A percentile compares a stretch with the other conserved stretches of the same genome.
Conservation (phyloP, 345 rosid species). For the Populus davidiana region DNA sequence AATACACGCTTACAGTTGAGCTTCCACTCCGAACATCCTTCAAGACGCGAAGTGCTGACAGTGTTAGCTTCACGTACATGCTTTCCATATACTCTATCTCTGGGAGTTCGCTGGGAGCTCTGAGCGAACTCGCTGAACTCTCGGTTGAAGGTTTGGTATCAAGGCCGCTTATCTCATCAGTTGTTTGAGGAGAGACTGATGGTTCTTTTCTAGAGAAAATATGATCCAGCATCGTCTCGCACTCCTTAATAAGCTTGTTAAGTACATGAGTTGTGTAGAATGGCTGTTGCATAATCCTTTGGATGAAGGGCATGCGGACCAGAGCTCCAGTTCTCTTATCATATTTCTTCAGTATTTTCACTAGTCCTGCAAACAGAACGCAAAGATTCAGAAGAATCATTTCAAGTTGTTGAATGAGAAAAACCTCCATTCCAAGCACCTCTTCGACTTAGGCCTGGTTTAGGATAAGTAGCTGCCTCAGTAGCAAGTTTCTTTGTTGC, state of each 20-base stretch:
- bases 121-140: slow-evolving; percentile 21
- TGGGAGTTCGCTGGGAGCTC: slow-evolving; percentile 49
- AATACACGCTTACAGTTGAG: slow-evolving; percentile 80
- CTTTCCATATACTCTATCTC: slow-evolving; percentile 71
- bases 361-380: slow-evolving; percentile 59
- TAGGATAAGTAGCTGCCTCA: neutral
- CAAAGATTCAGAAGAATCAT: neutral
- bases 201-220: slow-evolving; percentile 47
- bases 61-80: slow-evolving; percentile 65
- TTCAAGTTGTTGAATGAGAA: neutral
- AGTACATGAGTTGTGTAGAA: slow-evolving; percentile 87
- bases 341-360: slow-evolving; percentile 88
- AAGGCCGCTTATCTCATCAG: slow-evolving; percentile 20
- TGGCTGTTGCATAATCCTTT: slow-evolving; percentile 88
- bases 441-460: neutral
- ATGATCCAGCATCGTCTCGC: slow-evolving; percentile 69
- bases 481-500: neutral
- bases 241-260: slow-evolving; percentile 75
- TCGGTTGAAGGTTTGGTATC: slow-evolving; percentile 34
- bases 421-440: neutral
- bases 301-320: slow-evolving; percentile 85
- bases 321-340: slow-evolving; percentile 93
- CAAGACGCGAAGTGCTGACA: slow-evolving; percentile 68
- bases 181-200: slow-evolving; percentile 23
- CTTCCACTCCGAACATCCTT: slow-evolving; percentile 77